Base-by-base conservation (phyloP, 371 early-diverging fungal genomes). In the Mucor ambiguus region DNA sequence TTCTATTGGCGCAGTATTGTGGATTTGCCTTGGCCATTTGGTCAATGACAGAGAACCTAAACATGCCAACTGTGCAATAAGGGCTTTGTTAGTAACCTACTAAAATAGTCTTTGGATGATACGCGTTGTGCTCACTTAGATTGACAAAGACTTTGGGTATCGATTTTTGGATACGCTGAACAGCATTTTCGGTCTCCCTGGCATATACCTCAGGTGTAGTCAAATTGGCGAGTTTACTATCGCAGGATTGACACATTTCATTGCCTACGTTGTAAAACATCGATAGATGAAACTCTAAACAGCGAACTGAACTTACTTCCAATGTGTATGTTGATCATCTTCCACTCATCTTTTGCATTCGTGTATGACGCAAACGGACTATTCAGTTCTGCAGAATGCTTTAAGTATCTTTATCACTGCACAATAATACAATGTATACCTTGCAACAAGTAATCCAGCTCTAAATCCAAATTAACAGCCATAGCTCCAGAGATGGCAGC, bases 401-500 rank as follows among this genome's bases (percentile, higher is more conserved):
- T 26, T 24, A 12, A 52, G 24, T 4, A 11, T 28, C 3, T 10
- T 4, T 1, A 12, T 10, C 14, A 2, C 3, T 52, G 14, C 4
- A 26, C 24, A 24, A 28, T 28, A 9, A 26, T 10, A 52, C 11
- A 18, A 49, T 60, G 44, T 63, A 33, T 66, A 73, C 74, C 41
- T 29, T 52, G 61, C 30, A 73, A 52, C 10, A 78, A 60, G 52
- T 78, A 78, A 22, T 71, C 60, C 7, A 76, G 44, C 37, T 78
- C 72, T 30, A 63, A 20, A 8, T 74, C 57, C 29, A 78, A 63
- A 30, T 76, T 78, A n/a, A 49, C 41, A 7, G 66, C 71, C 61
- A 76, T 60, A 26, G 68, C 72, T 10, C 76, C 79, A 32, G 67
- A 67, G 38, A 70, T 63, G 16, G 79, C 79, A 28, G 68, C 79